Conservation (phyloP, 768 basidiomycete genomes). For the Lenzites betulinus region DNA sequence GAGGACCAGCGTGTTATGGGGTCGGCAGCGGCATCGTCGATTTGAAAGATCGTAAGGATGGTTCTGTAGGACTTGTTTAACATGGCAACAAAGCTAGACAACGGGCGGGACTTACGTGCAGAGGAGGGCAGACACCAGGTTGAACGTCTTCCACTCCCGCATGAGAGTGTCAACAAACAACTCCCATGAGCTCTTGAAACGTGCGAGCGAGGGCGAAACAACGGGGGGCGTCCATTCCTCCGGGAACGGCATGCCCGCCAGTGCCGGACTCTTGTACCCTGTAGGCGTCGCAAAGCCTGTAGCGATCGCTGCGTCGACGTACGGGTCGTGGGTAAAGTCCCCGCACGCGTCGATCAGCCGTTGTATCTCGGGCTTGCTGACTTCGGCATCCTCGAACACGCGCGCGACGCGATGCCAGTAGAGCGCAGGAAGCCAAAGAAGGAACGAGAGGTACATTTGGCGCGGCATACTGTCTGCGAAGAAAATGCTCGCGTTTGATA, state of each 20-base stretch:
- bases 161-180: slow-evolving; percentile 67
- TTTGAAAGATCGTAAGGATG: slow-evolving; percentile 71
- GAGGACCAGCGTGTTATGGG: slow-evolving; percentile 64
- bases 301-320: slow-evolving; percentile 12
- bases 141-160: slow-evolving; percentile 76
- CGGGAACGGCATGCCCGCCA: slow-evolving; percentile 31
- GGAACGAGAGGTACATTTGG: slow-evolving; percentile 45
- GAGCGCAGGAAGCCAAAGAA: slow-evolving; percentile 73
- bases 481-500: slow-evolving; percentile 29
- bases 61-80: slow-evolving; percentile 39
- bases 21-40: slow-evolving; percentile 49
- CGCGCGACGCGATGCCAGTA: slow-evolving; percentile 80
- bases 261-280: slow-evolving; percentile 4
- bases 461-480: slow-evolving; percentile 42
- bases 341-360: slow-evolving; percentile 38
- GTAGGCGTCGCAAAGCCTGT: slow-evolving; percentile 15
- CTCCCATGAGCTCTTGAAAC: slow-evolving; percentile 73
- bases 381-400: slow-evolving; percentile 76
- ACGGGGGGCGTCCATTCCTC: slow-evolving; percentile 44
- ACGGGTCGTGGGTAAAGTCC: slow-evolving; percentile 9
- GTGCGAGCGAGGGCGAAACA: slow-evolving; percentile 62
- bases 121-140: slow-evolving; percentile 69
- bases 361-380: slow-evolving; percentile 71
- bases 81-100: neutral
- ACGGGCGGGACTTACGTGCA: slow-evolving; percentile 42